Base-by-base conservation (phyloP, 2,329 filamentous ascomycete species). In the Alternaria panax region DNA sequence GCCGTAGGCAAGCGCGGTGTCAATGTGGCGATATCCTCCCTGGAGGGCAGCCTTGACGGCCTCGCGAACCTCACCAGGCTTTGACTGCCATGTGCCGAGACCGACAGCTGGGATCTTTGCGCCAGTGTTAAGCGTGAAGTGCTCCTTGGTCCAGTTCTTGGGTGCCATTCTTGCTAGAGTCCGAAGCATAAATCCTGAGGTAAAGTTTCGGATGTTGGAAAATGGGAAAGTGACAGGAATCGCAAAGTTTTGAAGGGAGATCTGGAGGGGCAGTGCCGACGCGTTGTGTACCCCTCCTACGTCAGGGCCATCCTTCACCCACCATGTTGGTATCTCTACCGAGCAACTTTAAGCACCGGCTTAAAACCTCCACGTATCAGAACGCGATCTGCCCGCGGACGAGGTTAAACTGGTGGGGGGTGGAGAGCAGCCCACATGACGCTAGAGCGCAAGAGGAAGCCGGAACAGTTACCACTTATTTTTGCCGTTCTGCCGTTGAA, bases 21-120 rank as follows among this genome's bases (percentile, higher is more conserved):
- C 89, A 75, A 92, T 90, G 80, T 92, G 90, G 36, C 89, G 86
- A 80, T 93, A 93, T 60, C 91, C 91, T 42, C 81, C 80, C 62
- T 82, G 82, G 27, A 93, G 83, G 25, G 90, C 90, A 34, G 82
- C 82, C 78, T 91, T 87, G 65, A 94, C 91, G 54, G 92, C 92
- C 53, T 86, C 80, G 68, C 86, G 83, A 56, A 92, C 90, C 78
- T 92, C 85, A 67, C 86, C 86, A 56, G 89, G 88, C 71, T 84
- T 77, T 48, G 90, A 92, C 74, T 92, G 90, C 90, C 91, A 93
- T 56, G 91, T 93, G 57, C 91, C 91, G 45, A 93, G 84, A 62
- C 90, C 91, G 66, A 93, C 79, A 68, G 88, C 88, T 57, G 90
- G 90, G 62, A 95, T 95, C 80, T 91, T 88, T 77, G 86, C 89